A percentile compares a stretch with the other conserved stretches of the same genome.
Evolutionary conservation across 768 basidiomycete genomes (phyloP).

Genomic region (Kwoniella sp.): DNA sequence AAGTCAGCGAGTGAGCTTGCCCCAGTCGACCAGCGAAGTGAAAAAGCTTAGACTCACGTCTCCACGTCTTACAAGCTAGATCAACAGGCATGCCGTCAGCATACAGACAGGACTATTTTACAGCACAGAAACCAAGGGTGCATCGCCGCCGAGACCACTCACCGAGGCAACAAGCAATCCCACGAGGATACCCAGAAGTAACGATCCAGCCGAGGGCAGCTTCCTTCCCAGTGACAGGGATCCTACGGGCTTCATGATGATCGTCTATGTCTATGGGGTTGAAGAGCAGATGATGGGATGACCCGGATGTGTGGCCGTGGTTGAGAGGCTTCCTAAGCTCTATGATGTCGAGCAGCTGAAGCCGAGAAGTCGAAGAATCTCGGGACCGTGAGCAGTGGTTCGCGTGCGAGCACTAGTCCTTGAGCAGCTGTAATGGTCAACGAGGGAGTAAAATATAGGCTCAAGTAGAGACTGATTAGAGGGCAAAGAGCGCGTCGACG

Average conservation of each 20-base stretch:
- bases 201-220: conserved; percentile 50
- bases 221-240: conserved; percentile 38
- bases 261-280: neutral
- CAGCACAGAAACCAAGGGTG: too few relatives aligned
- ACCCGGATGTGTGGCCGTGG: too few relatives aligned
- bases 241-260: conserved; percentile 26
- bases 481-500: neutral
- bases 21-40: neutral
- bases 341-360: too few relatives aligned
- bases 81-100: neutral
- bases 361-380: too few relatives aligned
- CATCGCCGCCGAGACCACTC: conserved; percentile 16
- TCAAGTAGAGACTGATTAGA: too few relatives aligned
- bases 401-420: too few relatives aligned
- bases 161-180: conserved; percentile 51
- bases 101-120: neutral
- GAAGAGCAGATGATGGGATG: neutral
- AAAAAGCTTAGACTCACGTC: conserved; percentile 31
- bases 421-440: too few relatives aligned
- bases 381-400: too few relatives aligned
- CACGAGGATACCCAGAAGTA: conserved; percentile 51
- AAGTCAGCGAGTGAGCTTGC: too few relatives aligned
- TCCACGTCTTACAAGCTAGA: conserved; percentile 45
- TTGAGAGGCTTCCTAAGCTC: too few relatives aligned
- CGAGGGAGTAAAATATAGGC: too few relatives aligned